Evolutionary conservation across 495 filamentous ascomycete species (phyloP), one percentile per base, ranked within the genome.

Genomic region (Pseudevernia furfuracea): DNA sequence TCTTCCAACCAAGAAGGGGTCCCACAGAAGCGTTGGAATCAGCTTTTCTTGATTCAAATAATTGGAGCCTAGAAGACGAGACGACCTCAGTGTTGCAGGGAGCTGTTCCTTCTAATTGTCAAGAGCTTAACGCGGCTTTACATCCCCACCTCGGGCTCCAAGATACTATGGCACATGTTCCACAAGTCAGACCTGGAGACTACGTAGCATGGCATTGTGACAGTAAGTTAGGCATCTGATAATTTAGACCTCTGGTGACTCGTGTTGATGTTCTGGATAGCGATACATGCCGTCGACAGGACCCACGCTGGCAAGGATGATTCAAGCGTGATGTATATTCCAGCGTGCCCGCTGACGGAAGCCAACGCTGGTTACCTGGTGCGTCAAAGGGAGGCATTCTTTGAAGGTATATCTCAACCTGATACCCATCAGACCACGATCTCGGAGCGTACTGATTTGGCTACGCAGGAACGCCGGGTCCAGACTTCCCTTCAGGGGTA

Each of bases 161-260:
- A 7, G 76, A 76, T 28, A 87, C 87, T 2, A 96, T 96, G 91
- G 82, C 92, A 5, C 85, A 91, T 64, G 77, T 94, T 1, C 92
- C 92, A 1, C 74, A 78, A 25, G 89, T 96, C 19, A 78, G 77
- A 43, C 92, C 92, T 1, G 92, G 92, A 3, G 92, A 96, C 71
- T 95, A 87, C 71, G 91, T 96, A 1, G 85, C 86, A 3, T 96
- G 92, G 92, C 92, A 96, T 73, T 96, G 91, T 69, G 92, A 96
- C 65, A 85, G 80, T 83, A 68, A 74, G 81, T 77, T 14, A 44
- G 68, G 71, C 12, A 65, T 69, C 46, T 63, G 70, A 48, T 62
- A 72, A 39, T 23, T 58, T 4, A 15, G 48, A 63, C 30, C 46
- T 41, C 2, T 34, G 34, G 6, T 6, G 23, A 43, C 58, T 15